Base-by-base conservation (phyloP, 176 grass and related monocot genomes). In the Hordeum vulgare region DNA sequence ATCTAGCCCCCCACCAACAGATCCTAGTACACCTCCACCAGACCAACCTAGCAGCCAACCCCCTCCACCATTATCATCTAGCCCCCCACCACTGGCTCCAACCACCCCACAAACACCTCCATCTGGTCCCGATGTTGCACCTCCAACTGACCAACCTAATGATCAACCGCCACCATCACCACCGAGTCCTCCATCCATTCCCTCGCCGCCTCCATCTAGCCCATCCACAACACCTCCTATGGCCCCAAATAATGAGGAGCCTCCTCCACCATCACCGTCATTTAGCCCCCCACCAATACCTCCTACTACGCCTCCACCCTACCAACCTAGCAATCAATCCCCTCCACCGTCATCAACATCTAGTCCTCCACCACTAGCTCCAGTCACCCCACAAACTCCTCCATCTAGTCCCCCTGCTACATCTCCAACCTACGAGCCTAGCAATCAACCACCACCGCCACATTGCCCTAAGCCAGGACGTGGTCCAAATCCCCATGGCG, bases 381-480 rank as follows among this genome's bases (percentile, higher is more conserved):
- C 82, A 58, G 4, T 4, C 21, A 18, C 17, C 33, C 14, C 25
- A 1, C 44, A 14, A 6, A 15, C 79, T 3, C 42, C 28, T 9
- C 4, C 56, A 6, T n/a, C 6, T 18, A 77, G 7, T 17, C 7
- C 56, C 0, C 21, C 6, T 1, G 6, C 6, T 5, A 24, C 20
- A 1, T n/a, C 75, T 41, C 42, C 42, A 45, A 14, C 3, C 29
- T 45, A 45, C 2, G 42, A 45, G 9, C 11, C 42, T 45, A 45
- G 9, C 10, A 10, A 45, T 13, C 42, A 2, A 4, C 4, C 61
- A 18, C 33, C 66, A 12, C 25, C 37, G 8, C 37, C 37, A 15
- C 75, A 85, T 45, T 85, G 84, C 27, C 76, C 65, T 4, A 85
- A 85, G 33, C 84, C 84, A 1, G 75, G 84, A 10, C 27, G 5